Conservation (phyloP, 176 grass and related monocot species). For the Paspalum vaginatum region DNA sequence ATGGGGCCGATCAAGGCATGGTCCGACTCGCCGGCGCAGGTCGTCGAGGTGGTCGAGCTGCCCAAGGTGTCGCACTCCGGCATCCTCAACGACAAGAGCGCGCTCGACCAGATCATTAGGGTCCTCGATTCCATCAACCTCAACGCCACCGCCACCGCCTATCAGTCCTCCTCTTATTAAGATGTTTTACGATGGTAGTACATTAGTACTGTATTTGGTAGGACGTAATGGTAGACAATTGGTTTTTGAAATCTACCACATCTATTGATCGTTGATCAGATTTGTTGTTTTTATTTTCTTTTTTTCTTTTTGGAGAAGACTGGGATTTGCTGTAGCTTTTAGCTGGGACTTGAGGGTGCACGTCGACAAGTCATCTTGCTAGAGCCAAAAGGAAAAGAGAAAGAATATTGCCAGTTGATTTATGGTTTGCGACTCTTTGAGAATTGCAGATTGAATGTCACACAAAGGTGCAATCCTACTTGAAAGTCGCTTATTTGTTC, state of each 20-base stretch:
- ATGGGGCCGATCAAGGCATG: constrained; percentile 65
- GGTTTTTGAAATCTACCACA: no score
- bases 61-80: constrained; percentile 60
- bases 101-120: constrained; percentile 57
- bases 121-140: constrained; percentile 60
- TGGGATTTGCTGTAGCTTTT: neutral
- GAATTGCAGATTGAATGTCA: neutral
- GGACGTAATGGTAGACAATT: neutral
- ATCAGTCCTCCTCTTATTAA: neutral
- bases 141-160: constrained; percentile 29
- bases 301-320: neutral
- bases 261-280: neutral
- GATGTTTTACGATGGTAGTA: neutral
- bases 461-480: neutral
- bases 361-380: neutral
- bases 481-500: no score
- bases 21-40: constrained; percentile 52
- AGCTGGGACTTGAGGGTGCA: neutral
- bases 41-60: constrained; percentile 67
- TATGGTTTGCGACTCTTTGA: neutral
- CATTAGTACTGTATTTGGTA: no score
- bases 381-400: neutral
- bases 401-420: neutral
- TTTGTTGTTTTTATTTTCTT: neutral
- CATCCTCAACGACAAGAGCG: constrained; percentile 67